Base-by-base conservation (phyloP, 768 basidiomycete species). In the Hygrophoropsis aurantiaca region DNA sequence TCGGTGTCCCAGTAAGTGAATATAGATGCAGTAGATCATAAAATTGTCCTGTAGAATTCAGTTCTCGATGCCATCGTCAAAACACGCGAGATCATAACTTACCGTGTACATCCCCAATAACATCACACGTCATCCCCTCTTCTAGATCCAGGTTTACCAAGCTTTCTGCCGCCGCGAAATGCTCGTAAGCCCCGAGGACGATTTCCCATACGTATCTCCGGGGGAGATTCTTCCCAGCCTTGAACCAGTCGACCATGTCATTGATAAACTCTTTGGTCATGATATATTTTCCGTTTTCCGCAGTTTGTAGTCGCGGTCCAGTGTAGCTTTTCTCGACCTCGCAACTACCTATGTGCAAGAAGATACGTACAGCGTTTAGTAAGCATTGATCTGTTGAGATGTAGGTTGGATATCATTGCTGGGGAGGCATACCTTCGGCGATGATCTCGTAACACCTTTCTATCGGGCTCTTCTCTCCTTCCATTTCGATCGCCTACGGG, bases 71-170 rank as follows among this genome's bases (percentile, higher is more conserved):
- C 35, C 36, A 32, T 37, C 39, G 33, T 16, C 21, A 47, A 39
- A 20, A 30, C 30, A 35, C 13, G 25, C 19, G 44, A 42, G 18
- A 42, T 4, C 25, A 33, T 40, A 37, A 66, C 73, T 34, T 53
- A 89, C 93, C 93, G 66, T 97, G 94, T 11, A 94, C 90, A 66
- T 98, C 95, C 11, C 97, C 97, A 56, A 99, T 94, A 46, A 99
- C 85, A 67, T 98, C 94, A 61, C 87, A 83, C 1, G 85, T 93
- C 45, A 84, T 73, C 0, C 87, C 94, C 11, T 92, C 84, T 21
- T 78, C 75, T 19, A 99, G 66, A 41, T 77, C 68, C 19, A 94
- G 75, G 42, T 87, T 79, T 13, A 94, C 90, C 58, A 99, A 56
- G 53, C 84, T 93, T 50, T 87, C 82, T 58, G 94, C 91, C 56